phyloP scores from a whole-genome alignment of 768 basidiomycete species.

The Leccinum aurantiacum region DNA sequence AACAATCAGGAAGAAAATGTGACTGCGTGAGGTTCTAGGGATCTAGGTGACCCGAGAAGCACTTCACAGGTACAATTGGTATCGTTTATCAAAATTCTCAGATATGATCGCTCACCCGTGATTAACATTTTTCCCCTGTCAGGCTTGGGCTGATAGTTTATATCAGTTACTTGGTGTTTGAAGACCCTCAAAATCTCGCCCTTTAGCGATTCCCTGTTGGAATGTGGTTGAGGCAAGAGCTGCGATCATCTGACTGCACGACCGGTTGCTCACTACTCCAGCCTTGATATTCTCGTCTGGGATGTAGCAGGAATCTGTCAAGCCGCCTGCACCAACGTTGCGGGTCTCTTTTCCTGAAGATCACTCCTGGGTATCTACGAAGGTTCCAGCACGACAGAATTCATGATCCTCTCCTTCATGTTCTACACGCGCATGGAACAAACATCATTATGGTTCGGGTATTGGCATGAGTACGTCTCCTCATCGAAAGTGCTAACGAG shows the following conservation, averaged over 20 bases:
- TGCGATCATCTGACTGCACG: not conserved
- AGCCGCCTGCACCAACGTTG: conserved; percentile 71
- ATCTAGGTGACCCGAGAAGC: not conserved
- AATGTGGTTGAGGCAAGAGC: conserved; percentile 72
- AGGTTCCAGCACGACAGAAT: conserved; percentile 69
- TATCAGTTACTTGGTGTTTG: conserved; percentile 65
- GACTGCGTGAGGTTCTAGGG: not conserved
- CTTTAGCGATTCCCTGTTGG: conserved; percentile 74
- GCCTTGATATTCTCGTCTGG: conserved; percentile 69
- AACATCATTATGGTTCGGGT: conserved; percentile 67
- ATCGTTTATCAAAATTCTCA: conserved; percentile 3
- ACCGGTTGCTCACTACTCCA: conserved; percentile 23
- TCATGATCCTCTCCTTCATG: conserved; percentile 76
- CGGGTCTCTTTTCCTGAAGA: conserved; percentile 60
- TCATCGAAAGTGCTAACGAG: not conserved
- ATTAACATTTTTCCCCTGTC: not conserved
- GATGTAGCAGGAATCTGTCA: conserved; percentile 57
- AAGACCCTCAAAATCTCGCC: conserved; percentile 73
- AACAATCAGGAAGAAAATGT: conserved; percentile 58
- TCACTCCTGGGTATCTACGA: conserved; percentile 73
- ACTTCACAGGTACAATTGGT: conserved; percentile 63
- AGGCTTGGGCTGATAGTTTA: conserved; percentile 81
- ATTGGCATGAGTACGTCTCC: conserved; percentile 60
- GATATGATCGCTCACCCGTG: not conserved
- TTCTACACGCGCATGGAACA: conserved; percentile 75